Conservation (phyloP, 192 early-diverging fungal genomes). For the Lobosporangium transversale region DNA sequence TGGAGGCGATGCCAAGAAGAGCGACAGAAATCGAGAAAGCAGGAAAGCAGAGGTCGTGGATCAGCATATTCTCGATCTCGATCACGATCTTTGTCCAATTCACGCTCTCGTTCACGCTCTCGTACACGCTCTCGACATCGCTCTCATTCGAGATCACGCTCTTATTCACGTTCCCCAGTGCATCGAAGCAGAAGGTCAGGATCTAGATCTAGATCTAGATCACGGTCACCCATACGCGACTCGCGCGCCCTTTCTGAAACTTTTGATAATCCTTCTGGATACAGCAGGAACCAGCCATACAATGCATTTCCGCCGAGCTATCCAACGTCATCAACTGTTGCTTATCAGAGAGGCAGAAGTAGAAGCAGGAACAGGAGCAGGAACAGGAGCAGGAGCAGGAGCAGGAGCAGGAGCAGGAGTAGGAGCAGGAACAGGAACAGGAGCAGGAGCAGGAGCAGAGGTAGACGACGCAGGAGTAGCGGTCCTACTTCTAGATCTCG, state of each 20-base stretch:
- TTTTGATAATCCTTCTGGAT: too few relatives aligned
- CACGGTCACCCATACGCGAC: too few relatives aligned
- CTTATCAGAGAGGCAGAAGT: constrained; percentile 1
- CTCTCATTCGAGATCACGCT: constrained; percentile 14
- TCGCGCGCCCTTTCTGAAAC: too few relatives aligned
- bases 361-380: constrained; percentile 4
- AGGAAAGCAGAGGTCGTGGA: background rate
- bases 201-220: constrained; percentile 6
- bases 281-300: too few relatives aligned
- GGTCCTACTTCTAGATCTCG: background rate
- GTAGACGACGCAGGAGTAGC: background rate
- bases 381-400: background rate
- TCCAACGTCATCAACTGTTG: too few relatives aligned
- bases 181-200: background rate
- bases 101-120: constrained; percentile 4
- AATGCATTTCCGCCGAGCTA: too few relatives aligned
- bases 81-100: constrained; percentile 13
- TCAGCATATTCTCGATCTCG: constrained; percentile 15
- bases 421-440: background rate
- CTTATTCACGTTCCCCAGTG: constrained; percentile 14
- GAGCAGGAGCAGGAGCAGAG: background rate
- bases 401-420: background rate
- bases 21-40: background rate
- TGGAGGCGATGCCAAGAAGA: constrained; percentile 15
- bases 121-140: constrained; percentile 7